Base-by-base conservation (phyloP, 768 basidiomycete species). In the Mrakia gelida region DNA sequence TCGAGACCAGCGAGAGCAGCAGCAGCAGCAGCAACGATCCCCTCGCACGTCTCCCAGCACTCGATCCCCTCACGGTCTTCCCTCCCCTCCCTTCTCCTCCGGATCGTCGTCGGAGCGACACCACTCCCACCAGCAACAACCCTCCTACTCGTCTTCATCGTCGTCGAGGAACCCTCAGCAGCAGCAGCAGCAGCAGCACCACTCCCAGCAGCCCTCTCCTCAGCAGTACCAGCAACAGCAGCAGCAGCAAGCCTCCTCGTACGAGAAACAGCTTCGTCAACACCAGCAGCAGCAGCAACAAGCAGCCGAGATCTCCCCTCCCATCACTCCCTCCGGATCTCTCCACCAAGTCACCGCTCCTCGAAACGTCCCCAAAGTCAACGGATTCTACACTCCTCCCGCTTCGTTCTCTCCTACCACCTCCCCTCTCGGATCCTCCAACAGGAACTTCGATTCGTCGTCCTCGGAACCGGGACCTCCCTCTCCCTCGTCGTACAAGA, bases 331-430 rank as follows among this genome's bases (percentile, higher is more conserved):
- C 71, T 23, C 70, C 16, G 32, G n/a, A 16, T 30, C n/a, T 30
- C 34, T 30, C 2, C 18, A 30, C n/a, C 32, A 52, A 23, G 41
- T n/a, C n/a, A 16, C 65, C 65, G 23, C 34, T n/a, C 15, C 67
- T 34, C 32, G 76, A 38, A 67, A 75, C 65, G 34, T 68, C 10
- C 75, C 75, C 45, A 45, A 10, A 11, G n/a, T 41, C 75, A 67
- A 75, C 49, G 63, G 65, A 21, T 52, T 45, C 18, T 75, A 54
- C 65, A 67, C 75, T 23, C 65, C 75, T 23, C 52, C 75, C 56
- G 34, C 67, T 41, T 26, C 43, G 3, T 67, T 75, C 63, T 75
- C 75, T 3, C 75, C 75, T 7, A 67, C 75, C 4, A 54, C 75
- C 8, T 68, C 38, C 26, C 61, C 59, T 38, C 54, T 21, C 61